Base-by-base conservation (phyloP, 495 filamentous ascomycete species). In the Hypoxylon lenormandii region DNA sequence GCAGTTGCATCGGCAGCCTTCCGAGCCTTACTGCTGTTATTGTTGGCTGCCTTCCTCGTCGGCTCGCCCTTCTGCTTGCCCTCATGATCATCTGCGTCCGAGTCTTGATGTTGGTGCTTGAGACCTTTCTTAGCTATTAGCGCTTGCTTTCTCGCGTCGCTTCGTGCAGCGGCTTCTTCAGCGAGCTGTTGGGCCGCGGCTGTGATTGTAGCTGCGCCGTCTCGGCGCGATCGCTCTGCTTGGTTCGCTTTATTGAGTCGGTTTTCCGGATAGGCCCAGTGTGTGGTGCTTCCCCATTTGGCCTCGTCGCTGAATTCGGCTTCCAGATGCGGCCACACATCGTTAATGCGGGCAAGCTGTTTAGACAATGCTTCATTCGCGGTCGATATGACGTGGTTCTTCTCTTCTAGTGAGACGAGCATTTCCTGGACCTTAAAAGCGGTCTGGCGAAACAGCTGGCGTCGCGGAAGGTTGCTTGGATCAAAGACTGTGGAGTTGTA, bases 181-280 rank as follows among this genome's bases (percentile, higher is more conserved):
- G 94, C 92, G n/a, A 76, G 84, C 26, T 89, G 81, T 66, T 89
- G 88, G 43, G 87, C 87, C 6, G 90, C 88, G 5, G 87, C 87
- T 1, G 89, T 89, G 10, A 89, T 83, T 50, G 89, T 83, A 21
- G 89, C 85, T 2, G 89, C 90, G 21, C 87, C 90, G 64, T 96
- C 93, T 49, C 94, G 86, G 48, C 92, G 86, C 18, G 89, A 88
- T 18, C 90, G 84, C 71, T 94, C 91, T 4, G 86, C 87, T 28
- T 85, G 82, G 28, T 82, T 86, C 11, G 85, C 79, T 64, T 87
- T 84, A 71, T 90, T 90, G 18, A 86, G 80, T 70, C 88, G 86
- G 55, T 96, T 94, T 66, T 97, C 94, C 7, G 87, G 88, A 79
- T 97, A 98, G 53, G 95, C 95, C 95, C 95, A 99, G 76, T 99